Evolutionary conservation across 352 stramenopile species (phyloP), one percentile per base, ranked within the genome.

Genomic region (Thraustochytrium sp.): DNA sequence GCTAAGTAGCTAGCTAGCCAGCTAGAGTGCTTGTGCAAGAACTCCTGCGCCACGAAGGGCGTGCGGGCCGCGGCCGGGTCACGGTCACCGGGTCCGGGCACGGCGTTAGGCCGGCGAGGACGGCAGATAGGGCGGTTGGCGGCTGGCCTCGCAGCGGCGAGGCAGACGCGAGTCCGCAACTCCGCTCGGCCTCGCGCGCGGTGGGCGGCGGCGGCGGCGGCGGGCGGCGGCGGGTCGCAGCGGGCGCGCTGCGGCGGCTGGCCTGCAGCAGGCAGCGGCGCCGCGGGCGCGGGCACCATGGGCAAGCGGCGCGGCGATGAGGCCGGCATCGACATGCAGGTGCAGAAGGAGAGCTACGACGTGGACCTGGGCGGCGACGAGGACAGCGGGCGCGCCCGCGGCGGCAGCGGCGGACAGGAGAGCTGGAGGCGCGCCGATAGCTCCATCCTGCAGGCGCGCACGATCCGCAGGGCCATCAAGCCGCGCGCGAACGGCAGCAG

Each of bases 321-420:
- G 9, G 68, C 68, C 4, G 68, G 68, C 68, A 80, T 80, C 51
- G 68, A 80, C 34, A 61, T 80, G 21, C 68, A 80, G 18, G 68
- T 80, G 31, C 9, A 26, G 5, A 80, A 64, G 42, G 68, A 80
- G 44, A 23, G 5, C 23, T 80, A 80, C 51, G 68, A 80, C 29
- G 68, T 36, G 23, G 26, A 40, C 63, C 3, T 8, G 29, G 23
- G 63, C n/a, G 36, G 55, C 34, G 63, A 42, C 63, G 31, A 44
- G n/a, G n/a, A 26, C 18, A 26, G 49, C 49, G 26, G 49, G 49
- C 49, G 49, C 18, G 49, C 18, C 26, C 49, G 49, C 18, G 26
- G 49, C 49, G 49, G 18, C 18, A 55, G 49, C 18, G 18, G 49
- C 49, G 18, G 18, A 55, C 49, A 26, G 49, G 18, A 18, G 26